These are phyloP conservation scores for Platanthera guangdongensis DNA, from an alignment of 106 monocot species.

Conservation along the genomic window DNA sequence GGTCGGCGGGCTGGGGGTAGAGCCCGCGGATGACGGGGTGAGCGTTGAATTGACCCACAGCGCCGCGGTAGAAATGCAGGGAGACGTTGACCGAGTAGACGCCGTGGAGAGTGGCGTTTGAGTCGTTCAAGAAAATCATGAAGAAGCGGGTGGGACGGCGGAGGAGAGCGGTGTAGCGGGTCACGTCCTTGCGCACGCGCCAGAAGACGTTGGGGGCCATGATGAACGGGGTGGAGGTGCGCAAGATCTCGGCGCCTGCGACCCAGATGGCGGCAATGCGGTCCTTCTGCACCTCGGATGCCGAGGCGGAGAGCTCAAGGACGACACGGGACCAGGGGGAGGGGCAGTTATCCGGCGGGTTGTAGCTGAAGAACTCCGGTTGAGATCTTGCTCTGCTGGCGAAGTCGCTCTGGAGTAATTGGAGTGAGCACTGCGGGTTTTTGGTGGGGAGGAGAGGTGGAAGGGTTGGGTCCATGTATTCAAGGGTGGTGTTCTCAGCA, in stretches of 20 bases:
- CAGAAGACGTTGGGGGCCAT: constrained; percentile 30
- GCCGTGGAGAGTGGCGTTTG: constrained; percentile 26
- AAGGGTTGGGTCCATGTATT: constrained; percentile 42
- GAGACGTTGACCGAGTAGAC: constrained; percentile 36
- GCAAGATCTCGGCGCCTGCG: constrained; percentile 39
- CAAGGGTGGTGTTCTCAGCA: constrained; percentile 4
- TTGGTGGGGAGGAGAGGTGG: constrained; percentile 25
- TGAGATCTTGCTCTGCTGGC: constrained; percentile 20
- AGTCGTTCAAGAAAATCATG: constrained; percentile 18
- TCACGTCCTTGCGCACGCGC: constrained; percentile 44
- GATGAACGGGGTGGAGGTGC: constrained; percentile 45
- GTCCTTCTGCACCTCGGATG: constrained; percentile 27
- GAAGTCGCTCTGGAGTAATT: constrained; percentile 34
- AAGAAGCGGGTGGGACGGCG: constrained; percentile 12
- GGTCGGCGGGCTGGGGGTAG: constrained; percentile 32
- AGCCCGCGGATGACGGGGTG: constrained; percentile 12
- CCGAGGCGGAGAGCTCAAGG: constrained; percentile 35
- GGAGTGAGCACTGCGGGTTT: constrained; percentile 30
- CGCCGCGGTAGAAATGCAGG: constrained; percentile 35
- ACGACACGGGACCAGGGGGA: constrained; percentile 30
- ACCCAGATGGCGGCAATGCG: constrained; percentile 53
- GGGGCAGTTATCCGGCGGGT: constrained; percentile 21
- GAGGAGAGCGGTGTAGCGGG: constrained; percentile 36
- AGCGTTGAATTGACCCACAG: neutral
- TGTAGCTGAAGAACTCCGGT: constrained; percentile 24